Percentiles rank a stretch among this genome's conserved stretches.
These are phyloP conservation scores for Leccinum subgranulosum DNA, from an alignment of 768 basidiomycete genomes.

Conservation along the genomic window DNA sequence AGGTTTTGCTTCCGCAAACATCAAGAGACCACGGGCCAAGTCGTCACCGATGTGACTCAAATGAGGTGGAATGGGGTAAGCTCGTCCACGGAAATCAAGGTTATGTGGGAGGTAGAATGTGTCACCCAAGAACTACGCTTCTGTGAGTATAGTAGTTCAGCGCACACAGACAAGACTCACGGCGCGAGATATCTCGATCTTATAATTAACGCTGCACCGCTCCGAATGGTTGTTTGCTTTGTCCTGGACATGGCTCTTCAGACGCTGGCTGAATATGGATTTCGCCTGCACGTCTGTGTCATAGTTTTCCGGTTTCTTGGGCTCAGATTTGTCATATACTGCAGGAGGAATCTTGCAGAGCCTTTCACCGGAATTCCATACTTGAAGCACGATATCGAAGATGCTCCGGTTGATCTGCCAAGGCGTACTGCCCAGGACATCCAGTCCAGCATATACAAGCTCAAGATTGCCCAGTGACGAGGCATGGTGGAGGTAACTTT, in stretches of 20 bases:
- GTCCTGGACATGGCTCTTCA: constrained; percentile 51
- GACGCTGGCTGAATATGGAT: constrained; percentile 51
- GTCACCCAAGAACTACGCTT: constrained; percentile 74
- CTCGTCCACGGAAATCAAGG: constrained; percentile 95
- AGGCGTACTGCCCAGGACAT: constrained; percentile 84
- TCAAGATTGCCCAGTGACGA: constrained; percentile 73
- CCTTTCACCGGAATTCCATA: constrained; percentile 85
- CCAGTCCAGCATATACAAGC: constrained; percentile 82
- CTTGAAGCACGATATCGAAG: constrained; percentile 70
- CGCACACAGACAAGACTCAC: constrained; percentile 42
- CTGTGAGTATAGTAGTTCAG: neutral
- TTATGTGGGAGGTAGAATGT: constrained; percentile 93
- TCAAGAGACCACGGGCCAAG: constrained; percentile 80
- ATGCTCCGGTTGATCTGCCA: constrained; percentile 84
- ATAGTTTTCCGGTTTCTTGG: constrained; percentile 42
- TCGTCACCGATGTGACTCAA: constrained; percentile 96
- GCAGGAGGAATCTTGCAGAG: constrained; percentile 84
- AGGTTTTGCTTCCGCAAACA: constrained; percentile 75
- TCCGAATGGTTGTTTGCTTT: constrained; percentile 88
- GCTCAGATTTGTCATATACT: constrained; percentile 61
- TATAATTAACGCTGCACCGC: constrained; percentile 92
- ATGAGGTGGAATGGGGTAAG: constrained; percentile 95
- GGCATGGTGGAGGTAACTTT: constrained; percentile 71
- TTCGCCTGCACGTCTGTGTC: constrained; percentile 54
- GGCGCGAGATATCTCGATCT: constrained; percentile 91